Conservation (phyloP, 2,329 filamentous ascomycete species). For the Xylariomycetidae sp. region DNA sequence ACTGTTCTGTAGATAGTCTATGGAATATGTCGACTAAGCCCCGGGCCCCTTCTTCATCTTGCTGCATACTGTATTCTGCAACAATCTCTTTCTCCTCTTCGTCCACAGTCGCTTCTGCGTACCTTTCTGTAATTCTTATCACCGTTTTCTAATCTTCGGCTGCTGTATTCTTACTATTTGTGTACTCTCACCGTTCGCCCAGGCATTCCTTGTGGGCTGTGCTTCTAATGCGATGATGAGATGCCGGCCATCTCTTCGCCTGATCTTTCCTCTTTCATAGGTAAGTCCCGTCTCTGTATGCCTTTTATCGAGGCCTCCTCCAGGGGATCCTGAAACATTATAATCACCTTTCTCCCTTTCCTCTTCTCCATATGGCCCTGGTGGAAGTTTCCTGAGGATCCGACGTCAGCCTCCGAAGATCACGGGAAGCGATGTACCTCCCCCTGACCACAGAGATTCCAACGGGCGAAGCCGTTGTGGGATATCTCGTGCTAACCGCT, state of each 20-base stretch:
- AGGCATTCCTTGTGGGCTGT: constrained; percentile 22
- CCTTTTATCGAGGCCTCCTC: constrained; percentile 15
- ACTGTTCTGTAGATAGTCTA: constrained; percentile 14
- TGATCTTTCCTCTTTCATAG: constrained; percentile 25
- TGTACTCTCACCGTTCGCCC: constrained; percentile 18
- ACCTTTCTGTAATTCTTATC: constrained; percentile 15
- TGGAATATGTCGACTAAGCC: constrained; percentile 6
- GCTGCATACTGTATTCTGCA: constrained; percentile 20
- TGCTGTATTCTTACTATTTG: constrained; percentile 18
- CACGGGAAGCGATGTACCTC: constrained; percentile 18
- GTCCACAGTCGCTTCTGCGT: constrained; percentile 10
- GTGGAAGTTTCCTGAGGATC: constrained; percentile 10
- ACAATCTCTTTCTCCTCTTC: constrained; percentile 12
- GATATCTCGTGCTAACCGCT: constrained; percentile 19
- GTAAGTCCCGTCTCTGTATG: constrained; percentile 21
- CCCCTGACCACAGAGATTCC: constrained; percentile 11
- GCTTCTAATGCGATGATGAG: constrained; percentile 25
- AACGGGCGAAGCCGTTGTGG: constrained; percentile 10
- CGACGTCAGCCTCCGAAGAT: constrained; percentile 10
- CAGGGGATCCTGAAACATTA: constrained; percentile 18
- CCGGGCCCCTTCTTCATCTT: constrained; percentile 15
- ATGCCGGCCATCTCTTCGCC: constrained; percentile 28
- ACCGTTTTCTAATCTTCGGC: constrained; percentile 14
- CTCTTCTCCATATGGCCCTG: constrained; percentile 6
- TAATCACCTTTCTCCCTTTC: constrained; percentile 4